Percentiles rank a stretch among this genome's conserved stretches.
Conservation (phyloP, 441 rosid species). For the Iberis amara region DNA sequence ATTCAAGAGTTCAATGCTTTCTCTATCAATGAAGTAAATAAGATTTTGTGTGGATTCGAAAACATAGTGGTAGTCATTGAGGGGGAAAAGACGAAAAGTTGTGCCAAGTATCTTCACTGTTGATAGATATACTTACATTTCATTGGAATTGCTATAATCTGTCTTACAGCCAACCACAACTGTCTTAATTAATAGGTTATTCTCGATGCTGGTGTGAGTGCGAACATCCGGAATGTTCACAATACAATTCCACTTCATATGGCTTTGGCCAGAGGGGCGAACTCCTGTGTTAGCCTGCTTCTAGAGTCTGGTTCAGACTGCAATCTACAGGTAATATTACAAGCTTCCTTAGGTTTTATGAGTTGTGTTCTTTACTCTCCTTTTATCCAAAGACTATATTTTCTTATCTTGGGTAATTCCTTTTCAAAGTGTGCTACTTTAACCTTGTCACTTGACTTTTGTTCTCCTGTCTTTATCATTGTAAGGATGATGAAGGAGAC, state of each 20-base stretch:
- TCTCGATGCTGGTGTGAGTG: conserved; percentile 96
- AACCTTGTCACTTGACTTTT: conserved; percentile 27
- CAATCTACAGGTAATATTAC: conserved; percentile 70
- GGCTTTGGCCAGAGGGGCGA: conserved; percentile 94
- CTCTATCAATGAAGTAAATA: conserved; percentile 1
- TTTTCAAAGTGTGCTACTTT: conserved; percentile 9
- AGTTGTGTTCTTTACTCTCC: conserved; percentile 2
- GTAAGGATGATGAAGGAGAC: conserved; percentile 96
- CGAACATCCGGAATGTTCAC: conserved; percentile 77
- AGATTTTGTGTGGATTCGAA: conserved; percentile 12
- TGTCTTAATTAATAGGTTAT: conserved; percentile 54
- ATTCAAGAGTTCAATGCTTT: conserved; percentile 2
- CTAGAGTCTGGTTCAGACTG: conserved; percentile 85
- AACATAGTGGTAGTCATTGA: conserved; percentile 13
- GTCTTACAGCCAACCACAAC: conserved; percentile 6
- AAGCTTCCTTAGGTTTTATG: conserved; percentile 8
- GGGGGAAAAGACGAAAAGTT: not conserved
- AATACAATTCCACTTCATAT: conserved; percentile 92
- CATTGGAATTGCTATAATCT: conserved; percentile 14
- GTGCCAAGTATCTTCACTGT: conserved; percentile 13
- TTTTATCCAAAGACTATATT: conserved; percentile 6
- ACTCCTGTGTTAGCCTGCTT: conserved; percentile 82
- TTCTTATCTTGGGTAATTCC: conserved; percentile 3
- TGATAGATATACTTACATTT: conserved; percentile 1
- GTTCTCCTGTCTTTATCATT: conserved; percentile 23